Evolutionary conservation across 1,139 yeast species (phyloP), one percentile per base, ranked within the genome.

Genomic region (Kazachstania sp.): DNA sequence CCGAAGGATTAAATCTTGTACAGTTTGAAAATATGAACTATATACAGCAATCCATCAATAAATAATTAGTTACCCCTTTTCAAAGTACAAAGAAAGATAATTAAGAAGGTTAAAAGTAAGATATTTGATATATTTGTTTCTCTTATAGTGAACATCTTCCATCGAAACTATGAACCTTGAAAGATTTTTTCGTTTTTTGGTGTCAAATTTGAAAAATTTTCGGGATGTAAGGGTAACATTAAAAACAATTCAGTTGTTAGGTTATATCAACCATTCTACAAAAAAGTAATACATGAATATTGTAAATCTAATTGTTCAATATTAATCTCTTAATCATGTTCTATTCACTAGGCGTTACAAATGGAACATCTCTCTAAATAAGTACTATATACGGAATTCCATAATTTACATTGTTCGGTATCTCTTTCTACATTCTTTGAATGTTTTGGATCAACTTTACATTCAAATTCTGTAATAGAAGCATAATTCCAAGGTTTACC

Each of bases 401-500:
- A 57, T 13, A 47, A 29, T 16, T 43, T 42, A 45, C 61, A 56
- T 6, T 47, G 32, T 20, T 51, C 31, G 18, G 36, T 41, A 13
- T 49, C 49, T 13, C 29, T 13, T 16, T 43, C 39, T 18, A 43
- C 20, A 26, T 50, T 47, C n/a, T 45, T 37, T 3, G 49, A 30
- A 0, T 44, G 35, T 15, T 41, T 19, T 12, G 39, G 47, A 20
- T 41, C 49, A 2, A 47, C 54, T 3, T 26, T 43, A 46, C 67
- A 63, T 45, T 53, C 47, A 28, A 61, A 41, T 4, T 52, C 54
- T 3, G 58, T 54, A 7, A 55, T 18, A 2, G 56, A 50, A 3
- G 37, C 19, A 45, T 59, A 60, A n/a, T 48, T 35, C 67, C 66
- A 63, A 12, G 67, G 67, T 43, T 63, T 63, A 3, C 53, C 55